phyloP scores from a whole-genome alignment of 2,329 filamentous ascomycete species.

The Fusarium sp. region DNA sequence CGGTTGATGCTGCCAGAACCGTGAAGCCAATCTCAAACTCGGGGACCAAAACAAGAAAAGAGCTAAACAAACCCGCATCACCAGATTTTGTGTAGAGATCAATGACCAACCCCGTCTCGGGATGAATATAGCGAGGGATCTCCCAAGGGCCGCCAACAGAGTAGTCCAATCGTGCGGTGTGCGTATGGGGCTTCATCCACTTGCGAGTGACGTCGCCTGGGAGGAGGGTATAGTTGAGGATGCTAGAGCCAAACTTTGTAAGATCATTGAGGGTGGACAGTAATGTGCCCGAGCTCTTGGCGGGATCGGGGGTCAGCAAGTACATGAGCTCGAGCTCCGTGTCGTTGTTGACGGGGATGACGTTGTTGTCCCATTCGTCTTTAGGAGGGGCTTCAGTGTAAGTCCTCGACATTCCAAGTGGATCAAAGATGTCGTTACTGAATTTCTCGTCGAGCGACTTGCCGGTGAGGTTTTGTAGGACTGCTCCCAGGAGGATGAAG shows the following conservation, averaged over 20 bases:
- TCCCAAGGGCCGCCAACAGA: constrained; percentile 56
- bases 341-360: constrained; percentile 3
- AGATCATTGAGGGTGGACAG: constrained; percentile 28
- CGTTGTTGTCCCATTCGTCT: not conserved
- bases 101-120: constrained; percentile 56
- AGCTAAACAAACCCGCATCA: constrained; percentile 39
- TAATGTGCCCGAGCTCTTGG: constrained; percentile 19
- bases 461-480: constrained; percentile 14
- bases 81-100: constrained; percentile 38
- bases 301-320: not conserved
- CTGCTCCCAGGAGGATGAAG: constrained; percentile 19
- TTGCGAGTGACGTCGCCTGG: constrained; percentile 48
- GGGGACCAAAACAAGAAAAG: constrained; percentile 53
- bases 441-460: constrained; percentile 6
- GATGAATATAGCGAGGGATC: constrained; percentile 51
- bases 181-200: constrained; percentile 56
- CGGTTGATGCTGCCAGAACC: constrained; percentile 48
- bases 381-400: not conserved
- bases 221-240: constrained; percentile 47
- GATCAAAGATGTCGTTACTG: constrained; percentile 16
- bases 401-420: constrained; percentile 17
- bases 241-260: constrained; percentile 28
- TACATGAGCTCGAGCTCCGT: not conserved
- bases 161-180: constrained; percentile 54
- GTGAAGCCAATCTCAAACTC: constrained; percentile 58